Percentiles rank a stretch among this genome's conserved stretches.
These are phyloP conservation scores for Viola odorata DNA, from an alignment of 345 rosid species.

Conservation along the genomic window DNA sequence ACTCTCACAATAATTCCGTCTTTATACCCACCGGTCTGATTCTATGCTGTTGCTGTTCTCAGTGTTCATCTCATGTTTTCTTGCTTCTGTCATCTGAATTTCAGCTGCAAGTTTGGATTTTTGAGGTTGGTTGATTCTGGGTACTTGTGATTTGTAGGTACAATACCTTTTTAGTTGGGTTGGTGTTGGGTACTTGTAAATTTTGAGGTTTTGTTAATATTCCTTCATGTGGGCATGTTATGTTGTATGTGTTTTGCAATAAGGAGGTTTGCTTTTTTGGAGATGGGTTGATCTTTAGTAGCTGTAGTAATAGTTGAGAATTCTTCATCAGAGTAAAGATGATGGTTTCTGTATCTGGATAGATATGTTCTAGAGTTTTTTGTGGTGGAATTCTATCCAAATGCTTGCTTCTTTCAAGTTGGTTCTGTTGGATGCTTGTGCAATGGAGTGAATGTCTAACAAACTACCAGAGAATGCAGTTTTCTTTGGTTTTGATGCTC, in stretches of 20 bases:
- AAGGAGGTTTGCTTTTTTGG: conserved; percentile 14
- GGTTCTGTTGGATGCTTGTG: neutral
- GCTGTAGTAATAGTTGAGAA: neutral
- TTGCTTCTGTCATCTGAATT: conserved; percentile 15
- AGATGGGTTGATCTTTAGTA: conserved; percentile 19
- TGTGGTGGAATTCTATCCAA: conserved; percentile 6
- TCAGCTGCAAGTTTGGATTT: conserved; percentile 14
- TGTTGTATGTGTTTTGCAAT: conserved; percentile 10
- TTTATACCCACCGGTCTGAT: neutral
- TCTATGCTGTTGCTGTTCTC: neutral
- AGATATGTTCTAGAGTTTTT: neutral
- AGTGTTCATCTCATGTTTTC: conserved; percentile 14
- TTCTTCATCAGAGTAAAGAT: neutral
- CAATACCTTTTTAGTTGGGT: conserved; percentile 2
- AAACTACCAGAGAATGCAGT: neutral
- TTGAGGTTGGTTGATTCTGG: conserved; percentile 4
- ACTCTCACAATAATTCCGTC: neutral
- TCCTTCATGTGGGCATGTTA: conserved; percentile 11
- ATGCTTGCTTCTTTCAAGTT: neutral
- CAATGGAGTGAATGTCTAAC: neutral
- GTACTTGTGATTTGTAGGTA: neutral
- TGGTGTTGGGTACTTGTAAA: neutral
- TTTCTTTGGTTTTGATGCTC: neutral
- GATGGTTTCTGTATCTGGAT: conserved; percentile 6
- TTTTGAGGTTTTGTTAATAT: neutral